A percentile compares a stretch with the other conserved stretches of the same genome.
These are phyloP conservation scores for Apiospora aurea DNA, from an alignment of 2,329 filamentous ascomycete genomes.

Conservation along the genomic window DNA sequence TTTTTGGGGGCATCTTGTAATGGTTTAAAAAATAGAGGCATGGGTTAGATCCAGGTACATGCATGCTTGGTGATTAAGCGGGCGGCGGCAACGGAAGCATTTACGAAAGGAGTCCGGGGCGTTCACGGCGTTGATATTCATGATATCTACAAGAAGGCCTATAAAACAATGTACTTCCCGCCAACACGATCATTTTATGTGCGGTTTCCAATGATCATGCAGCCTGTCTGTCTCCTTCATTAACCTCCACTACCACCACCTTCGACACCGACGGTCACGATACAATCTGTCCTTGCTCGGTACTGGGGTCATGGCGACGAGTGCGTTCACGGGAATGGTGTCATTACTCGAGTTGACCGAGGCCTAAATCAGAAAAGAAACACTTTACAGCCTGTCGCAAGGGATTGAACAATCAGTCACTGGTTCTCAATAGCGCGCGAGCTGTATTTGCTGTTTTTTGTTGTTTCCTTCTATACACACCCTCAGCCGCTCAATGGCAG, in stretches of 20 bases:
- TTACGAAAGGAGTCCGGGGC: conserved; percentile 16
- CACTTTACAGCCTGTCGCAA: conserved; percentile 42
- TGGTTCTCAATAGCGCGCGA: conserved; percentile 33
- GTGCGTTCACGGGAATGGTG: conserved; percentile 26
- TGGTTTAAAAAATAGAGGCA: conserved; percentile 9
- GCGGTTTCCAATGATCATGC: conserved; percentile 14
- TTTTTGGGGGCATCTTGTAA: neutral
- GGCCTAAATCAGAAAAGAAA: conserved; percentile 29
- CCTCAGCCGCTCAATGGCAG: conserved; percentile 32
- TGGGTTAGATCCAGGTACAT: conserved; percentile 5
- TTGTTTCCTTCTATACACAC: conserved; percentile 33
- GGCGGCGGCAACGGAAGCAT: conserved; percentile 4
- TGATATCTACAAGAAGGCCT: conserved; percentile 24
- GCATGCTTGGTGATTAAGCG: conserved; percentile 16
- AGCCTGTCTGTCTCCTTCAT: conserved; percentile 9
- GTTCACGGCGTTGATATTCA: conserved; percentile 26
- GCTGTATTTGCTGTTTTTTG: conserved; percentile 28
- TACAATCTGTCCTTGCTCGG: neutral
- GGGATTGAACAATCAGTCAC: conserved; percentile 40
- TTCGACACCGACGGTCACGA: conserved; percentile 12
- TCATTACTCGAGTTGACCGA: conserved; percentile 24
- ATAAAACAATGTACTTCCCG: conserved; percentile 8
- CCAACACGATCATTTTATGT: conserved; percentile 17
- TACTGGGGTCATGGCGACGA: conserved; percentile 24
- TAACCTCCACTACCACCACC: conserved; percentile 14